A percentile compares a stretch with the other conserved stretches of the same genome.
Conservation (phyloP, 768 basidiomycete species). For the Cubamyces sp. region DNA sequence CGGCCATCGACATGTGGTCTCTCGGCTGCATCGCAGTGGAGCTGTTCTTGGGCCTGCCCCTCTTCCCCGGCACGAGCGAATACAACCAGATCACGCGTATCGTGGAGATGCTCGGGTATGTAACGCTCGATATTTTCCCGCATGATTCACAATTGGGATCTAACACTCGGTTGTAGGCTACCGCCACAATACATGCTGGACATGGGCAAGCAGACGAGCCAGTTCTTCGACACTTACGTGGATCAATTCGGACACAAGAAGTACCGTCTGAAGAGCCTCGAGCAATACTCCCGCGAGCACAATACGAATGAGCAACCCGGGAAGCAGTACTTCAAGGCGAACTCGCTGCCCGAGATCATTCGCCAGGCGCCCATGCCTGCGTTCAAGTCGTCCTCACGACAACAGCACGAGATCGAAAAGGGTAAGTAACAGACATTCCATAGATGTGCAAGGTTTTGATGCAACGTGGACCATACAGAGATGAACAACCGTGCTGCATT, state of each 20-base stretch:
- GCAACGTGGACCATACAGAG: conserved; percentile 53
- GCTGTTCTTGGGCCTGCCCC: conserved; percentile 91
- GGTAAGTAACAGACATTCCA: conserved; percentile 48
- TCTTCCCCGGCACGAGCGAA: conserved; percentile 99
- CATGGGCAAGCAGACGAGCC: conserved; percentile 90
- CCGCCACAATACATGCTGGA: conserved; percentile 95
- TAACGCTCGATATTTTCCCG: no score
- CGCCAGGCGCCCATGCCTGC: conserved; percentile 93
- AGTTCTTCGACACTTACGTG: conserved; percentile 87
- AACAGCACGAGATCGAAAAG: conserved; percentile 83
- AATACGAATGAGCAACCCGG: conserved; percentile 96
- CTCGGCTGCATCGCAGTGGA: conserved; percentile 98
- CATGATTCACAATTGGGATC: not conserved
- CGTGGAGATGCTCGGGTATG: conserved; percentile 97
- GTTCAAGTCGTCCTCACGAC: conserved; percentile 69
- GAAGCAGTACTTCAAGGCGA: conserved; percentile 98
- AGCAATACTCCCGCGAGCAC: conserved; percentile 95
- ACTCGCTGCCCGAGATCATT: conserved; percentile 91
- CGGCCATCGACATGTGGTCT: conserved; percentile 99
- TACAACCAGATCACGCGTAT: conserved; percentile 98
- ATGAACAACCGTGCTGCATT: conserved; percentile 93
- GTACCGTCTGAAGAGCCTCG: conserved; percentile 85
- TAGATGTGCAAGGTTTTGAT: not conserved
- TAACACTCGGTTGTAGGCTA: conserved; percentile 51
- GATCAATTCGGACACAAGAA: conserved; percentile 82